Evolutionary conservation across 768 basidiomycete species (phyloP), one percentile per base, ranked within the genome.

Genomic region (Gautieria morchelliformis): DNA sequence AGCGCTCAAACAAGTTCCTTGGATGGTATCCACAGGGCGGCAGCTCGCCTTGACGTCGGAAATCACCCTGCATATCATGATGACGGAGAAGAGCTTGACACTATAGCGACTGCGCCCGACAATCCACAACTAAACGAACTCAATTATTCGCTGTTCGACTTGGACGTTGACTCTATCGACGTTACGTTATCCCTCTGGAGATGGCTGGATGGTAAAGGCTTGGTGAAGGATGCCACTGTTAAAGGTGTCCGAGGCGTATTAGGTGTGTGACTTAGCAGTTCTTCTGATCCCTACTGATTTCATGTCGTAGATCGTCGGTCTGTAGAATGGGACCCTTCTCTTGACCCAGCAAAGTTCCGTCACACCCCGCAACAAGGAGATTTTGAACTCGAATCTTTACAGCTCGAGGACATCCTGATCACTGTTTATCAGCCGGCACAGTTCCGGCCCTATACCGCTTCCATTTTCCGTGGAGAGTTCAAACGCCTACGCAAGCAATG

Each of bases 131-230:
- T 47, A 17, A 30, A 35, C 49, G 81, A 88, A 60, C 64, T 67
- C 51, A 89, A 92, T 67, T 88, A 86, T 69, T 85, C 93, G 7
- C 87, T 90, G 80, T 97, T 95, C 63, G 94, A 98, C 68, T 69
- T 99, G 60, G 91, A 82, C 60, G 82, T 99, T 15, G 95, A 96
- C 65, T 91, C 93, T 24, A 87, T 99, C 50, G 96, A 98, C 61
- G 94, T 99, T 15, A 93, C 91, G 0, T 74, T 99, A 14, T 95
- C 92, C 33, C 73, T 99, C 7, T 81, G 85, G 71, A 78, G 86
- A 55, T 99, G 96, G 96, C 74, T 97, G 56, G 93, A 96, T 67
- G 95, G 96, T 2, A 96, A 93, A 68, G 96, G 96, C 0, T 72
- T 99, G 19, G 75, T 99, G 6, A 84, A 90, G 63, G 87, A 93